A percentile compares a stretch with the other conserved stretches of the same genome.
Evolutionary conservation across 306 rosid genomes (phyloP).

Genomic region (Begonia loranthoides): DNA sequence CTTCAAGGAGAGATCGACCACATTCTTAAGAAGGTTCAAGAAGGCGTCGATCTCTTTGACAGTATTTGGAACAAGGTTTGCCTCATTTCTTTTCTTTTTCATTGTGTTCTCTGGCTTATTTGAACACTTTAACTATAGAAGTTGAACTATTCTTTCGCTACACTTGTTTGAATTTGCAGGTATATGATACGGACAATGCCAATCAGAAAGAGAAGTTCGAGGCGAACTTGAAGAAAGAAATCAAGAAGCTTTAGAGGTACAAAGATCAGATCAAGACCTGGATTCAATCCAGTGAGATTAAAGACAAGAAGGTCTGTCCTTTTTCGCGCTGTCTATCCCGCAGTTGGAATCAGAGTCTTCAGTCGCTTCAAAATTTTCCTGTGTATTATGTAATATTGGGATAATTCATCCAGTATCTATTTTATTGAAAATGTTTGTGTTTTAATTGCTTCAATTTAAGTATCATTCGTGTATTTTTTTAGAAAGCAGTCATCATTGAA

Average conservation of each 20-base stretch:
- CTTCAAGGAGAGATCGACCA: conserved; percentile 99
- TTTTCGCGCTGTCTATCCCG: neutral
- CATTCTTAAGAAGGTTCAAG: conserved; percentile 94
- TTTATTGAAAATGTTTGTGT: too few relatives aligned
- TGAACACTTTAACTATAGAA: neutral
- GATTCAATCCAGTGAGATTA: conserved; percentile 98
- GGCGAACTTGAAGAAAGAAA: conserved; percentile 96
- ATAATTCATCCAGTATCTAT: too few relatives aligned
- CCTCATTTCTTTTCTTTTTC: neutral
- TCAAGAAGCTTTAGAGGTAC: conserved; percentile 91
- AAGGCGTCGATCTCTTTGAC: conserved; percentile 94
- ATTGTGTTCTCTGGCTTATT: neutral
- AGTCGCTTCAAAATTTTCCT: too few relatives aligned
- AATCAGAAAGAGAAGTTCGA: conserved; percentile 98
- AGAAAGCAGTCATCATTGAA: too few relatives aligned
- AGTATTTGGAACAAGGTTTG: conserved; percentile 93
- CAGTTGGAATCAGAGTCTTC: too few relatives aligned
- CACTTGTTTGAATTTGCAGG: conserved; percentile 27
- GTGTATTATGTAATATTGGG: too few relatives aligned
- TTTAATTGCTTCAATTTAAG: too few relatives aligned
- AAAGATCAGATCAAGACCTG: conserved; percentile 93
- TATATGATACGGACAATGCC: conserved; percentile 91
- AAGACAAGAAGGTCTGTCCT: conserved; percentile 73
- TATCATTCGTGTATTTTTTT: too few relatives aligned
- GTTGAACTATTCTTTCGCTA: neutral